A percentile compares a stretch with the other conserved stretches of the same genome.
Conservation (phyloP, 2,329 filamentous ascomycete species). For the Penicillium sp. region DNA sequence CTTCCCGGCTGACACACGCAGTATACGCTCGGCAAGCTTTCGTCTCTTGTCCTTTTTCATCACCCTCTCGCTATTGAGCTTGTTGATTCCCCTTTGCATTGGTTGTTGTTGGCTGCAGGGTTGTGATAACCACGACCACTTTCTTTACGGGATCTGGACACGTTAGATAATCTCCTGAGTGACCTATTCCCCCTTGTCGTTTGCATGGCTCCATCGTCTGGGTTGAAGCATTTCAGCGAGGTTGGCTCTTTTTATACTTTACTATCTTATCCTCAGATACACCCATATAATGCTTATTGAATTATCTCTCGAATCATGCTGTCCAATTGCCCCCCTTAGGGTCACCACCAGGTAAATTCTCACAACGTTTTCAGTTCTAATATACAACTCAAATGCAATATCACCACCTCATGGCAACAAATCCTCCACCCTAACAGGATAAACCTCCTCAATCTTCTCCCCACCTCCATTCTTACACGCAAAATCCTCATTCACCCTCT, state of each 20-base stretch:
- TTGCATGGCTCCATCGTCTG: conserved; percentile 19
- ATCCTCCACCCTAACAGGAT: conserved; percentile 40
- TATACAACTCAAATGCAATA: neutral
- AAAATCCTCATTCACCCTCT: conserved; percentile 39
- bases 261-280: conserved; percentile 7
- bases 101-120: conserved; percentile 13
- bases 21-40: neutral
- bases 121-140: conserved; percentile 8
- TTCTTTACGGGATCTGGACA: conserved; percentile 12
- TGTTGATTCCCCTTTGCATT: conserved; percentile 28
- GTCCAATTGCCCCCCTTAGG: neutral
- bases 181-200: neutral
- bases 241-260: conserved; percentile 17
- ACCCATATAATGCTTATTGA: conserved; percentile 15
- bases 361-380: neutral
- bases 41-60: neutral
- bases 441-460: conserved; percentile 44
- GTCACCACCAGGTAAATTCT: too few relatives aligned
- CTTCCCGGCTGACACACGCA: neutral
- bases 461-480: conserved; percentile 31
- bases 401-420: neutral
- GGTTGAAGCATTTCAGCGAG: conserved; percentile 26
- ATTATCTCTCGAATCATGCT: neutral
- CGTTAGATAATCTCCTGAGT: neutral
- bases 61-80: conserved; percentile 3